phyloP scores from a whole-genome alignment of 345 rosid species.

The Erodium maritimum region DNA sequence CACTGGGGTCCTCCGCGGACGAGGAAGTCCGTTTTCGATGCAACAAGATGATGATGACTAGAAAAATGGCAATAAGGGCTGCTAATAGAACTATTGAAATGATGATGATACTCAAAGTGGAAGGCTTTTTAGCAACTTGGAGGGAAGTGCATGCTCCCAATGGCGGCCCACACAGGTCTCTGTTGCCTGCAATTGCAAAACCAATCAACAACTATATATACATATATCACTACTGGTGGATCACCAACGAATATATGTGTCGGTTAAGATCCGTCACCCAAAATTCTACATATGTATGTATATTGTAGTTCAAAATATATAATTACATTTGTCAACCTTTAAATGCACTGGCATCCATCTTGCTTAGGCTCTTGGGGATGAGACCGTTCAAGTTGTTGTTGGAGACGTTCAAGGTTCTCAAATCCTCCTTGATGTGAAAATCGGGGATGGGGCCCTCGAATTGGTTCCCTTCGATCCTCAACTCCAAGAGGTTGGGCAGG shows the following conservation, averaged over 20 bases:
- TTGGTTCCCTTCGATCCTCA: conserved; percentile 50
- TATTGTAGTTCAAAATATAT: too few relatives aligned
- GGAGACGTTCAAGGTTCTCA: conserved; percentile 33
- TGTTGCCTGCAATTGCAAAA: conserved; percentile 41
- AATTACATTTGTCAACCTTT: conserved; percentile 26
- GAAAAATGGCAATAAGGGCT: background rate
- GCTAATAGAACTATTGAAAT: background rate
- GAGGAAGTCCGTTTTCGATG: background rate
- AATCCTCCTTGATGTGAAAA: conserved; percentile 16
- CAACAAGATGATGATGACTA: background rate
- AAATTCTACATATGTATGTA: background rate
- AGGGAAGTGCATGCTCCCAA: conserved; percentile 6
- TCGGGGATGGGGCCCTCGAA: conserved; percentile 53
- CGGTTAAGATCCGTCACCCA: too few relatives aligned
- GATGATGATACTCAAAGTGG: background rate
- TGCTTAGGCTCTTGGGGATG: conserved; percentile 38
- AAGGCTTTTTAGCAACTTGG: background rate
- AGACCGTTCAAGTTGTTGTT: conserved; percentile 48
- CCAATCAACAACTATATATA: background rate
- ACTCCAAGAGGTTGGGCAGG: conserved; percentile 39
- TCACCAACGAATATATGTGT: too few relatives aligned
- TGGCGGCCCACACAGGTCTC: conserved; percentile 60
- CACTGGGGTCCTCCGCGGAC: background rate
- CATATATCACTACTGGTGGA: too few relatives aligned
- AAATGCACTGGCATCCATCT: conserved; percentile 22